Conservation (phyloP, 345 rosid genomes). For the Gynandropsis gynandra region DNA sequence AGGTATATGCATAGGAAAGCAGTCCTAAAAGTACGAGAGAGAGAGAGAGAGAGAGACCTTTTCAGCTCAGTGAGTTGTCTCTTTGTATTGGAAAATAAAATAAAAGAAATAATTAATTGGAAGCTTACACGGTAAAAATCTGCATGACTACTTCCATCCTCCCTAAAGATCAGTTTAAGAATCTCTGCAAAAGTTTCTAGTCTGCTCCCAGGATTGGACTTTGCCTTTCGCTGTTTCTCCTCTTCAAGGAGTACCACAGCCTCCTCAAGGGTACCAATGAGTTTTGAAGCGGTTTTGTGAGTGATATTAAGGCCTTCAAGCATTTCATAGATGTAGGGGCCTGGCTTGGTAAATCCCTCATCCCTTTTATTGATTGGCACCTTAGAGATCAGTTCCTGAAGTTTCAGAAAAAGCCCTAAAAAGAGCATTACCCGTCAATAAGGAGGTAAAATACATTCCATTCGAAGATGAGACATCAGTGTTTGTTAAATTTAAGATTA, state of each 20-base stretch:
- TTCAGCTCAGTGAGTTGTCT: background rate
- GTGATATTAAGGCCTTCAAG: slow-evolving; percentile 78
- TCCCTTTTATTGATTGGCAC: slow-evolving; percentile 70
- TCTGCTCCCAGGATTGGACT: slow-evolving; percentile 44
- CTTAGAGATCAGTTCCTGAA: slow-evolving; percentile 78
- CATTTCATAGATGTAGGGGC: slow-evolving; percentile 78
- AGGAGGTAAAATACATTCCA: slow-evolving; percentile 2
- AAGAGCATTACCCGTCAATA: slow-evolving; percentile 21
- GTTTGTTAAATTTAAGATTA: slow-evolving; percentile 7
- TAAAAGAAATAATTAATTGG: slow-evolving; percentile 16
- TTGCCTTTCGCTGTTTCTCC: slow-evolving; percentile 51
- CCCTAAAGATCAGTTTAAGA: slow-evolving; percentile 67
- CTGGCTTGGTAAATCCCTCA: slow-evolving; percentile 85
- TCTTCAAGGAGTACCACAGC: slow-evolving; percentile 70
- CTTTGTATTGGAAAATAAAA: background rate
- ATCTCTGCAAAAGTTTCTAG: slow-evolving; percentile 68
- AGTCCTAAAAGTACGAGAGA: slow-evolving; percentile 1
- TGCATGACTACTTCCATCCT: slow-evolving; percentile 48
- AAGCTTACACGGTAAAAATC: slow-evolving; percentile 70
- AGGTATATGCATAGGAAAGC: background rate
- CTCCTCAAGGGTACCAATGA: slow-evolving; percentile 60
- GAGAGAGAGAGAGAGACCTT: slow-evolving; percentile 8
- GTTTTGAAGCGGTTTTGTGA: slow-evolving; percentile 63
- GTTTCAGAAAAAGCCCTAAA: slow-evolving; percentile 81
- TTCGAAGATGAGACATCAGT: slow-evolving; percentile 7